Percentiles rank a stretch among this genome's conserved stretches.
These are phyloP conservation scores for Globisporangium abappressorium DNA, from an alignment of 352 stramenopile genomes.

Conservation along the genomic window DNA sequence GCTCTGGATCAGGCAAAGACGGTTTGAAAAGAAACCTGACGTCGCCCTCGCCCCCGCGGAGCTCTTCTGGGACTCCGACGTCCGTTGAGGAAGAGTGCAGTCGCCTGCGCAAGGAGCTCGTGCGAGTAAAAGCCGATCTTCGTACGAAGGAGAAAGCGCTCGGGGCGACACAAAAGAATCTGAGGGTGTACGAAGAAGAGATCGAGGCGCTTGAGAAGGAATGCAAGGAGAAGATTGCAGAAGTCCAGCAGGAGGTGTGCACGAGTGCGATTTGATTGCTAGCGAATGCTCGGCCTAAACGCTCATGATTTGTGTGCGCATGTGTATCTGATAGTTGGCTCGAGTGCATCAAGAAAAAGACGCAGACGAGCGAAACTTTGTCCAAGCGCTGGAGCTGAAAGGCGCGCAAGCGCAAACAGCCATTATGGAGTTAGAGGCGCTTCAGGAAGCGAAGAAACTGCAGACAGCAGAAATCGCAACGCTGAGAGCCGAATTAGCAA, in stretches of 20 bases:
- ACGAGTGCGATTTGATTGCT: not conserved
- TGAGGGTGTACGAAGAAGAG: slow-evolving; percentile 72
- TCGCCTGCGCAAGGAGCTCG: slow-evolving; percentile 55
- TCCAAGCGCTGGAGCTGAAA: slow-evolving; percentile 72
- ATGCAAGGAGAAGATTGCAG: slow-evolving; percentile 63
- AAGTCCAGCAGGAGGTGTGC: slow-evolving; percentile 55
- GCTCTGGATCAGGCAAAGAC: slow-evolving; percentile 29
- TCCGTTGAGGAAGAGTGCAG: slow-evolving; percentile 27
- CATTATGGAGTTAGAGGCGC: slow-evolving; percentile 34
- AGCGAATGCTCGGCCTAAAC: not conserved
- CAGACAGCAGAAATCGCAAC: slow-evolving; percentile 37
- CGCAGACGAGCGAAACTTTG: slow-evolving; percentile 67
- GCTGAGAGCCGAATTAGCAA: slow-evolving; percentile 46
- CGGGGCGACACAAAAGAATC: slow-evolving; percentile 46
- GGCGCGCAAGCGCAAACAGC: slow-evolving; percentile 53
- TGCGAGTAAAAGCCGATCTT: slow-evolving; percentile 47
- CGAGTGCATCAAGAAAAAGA: slow-evolving; percentile 59
- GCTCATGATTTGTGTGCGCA: not conserved
- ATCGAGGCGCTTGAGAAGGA: slow-evolving; percentile 72
- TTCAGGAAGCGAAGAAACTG: slow-evolving; percentile 33
- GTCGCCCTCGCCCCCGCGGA: slow-evolving; percentile 18
- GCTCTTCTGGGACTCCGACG: slow-evolving; percentile 10
- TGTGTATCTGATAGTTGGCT: slow-evolving; percentile 25
- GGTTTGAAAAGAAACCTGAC: slow-evolving; percentile 27
- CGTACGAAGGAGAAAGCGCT: slow-evolving; percentile 63